Percentiles rank a stretch among this genome's conserved stretches.
Evolutionary conservation across 192 early-diverging fungal species (phyloP).

Genomic region (Entophlyctis helioformis): DNA sequence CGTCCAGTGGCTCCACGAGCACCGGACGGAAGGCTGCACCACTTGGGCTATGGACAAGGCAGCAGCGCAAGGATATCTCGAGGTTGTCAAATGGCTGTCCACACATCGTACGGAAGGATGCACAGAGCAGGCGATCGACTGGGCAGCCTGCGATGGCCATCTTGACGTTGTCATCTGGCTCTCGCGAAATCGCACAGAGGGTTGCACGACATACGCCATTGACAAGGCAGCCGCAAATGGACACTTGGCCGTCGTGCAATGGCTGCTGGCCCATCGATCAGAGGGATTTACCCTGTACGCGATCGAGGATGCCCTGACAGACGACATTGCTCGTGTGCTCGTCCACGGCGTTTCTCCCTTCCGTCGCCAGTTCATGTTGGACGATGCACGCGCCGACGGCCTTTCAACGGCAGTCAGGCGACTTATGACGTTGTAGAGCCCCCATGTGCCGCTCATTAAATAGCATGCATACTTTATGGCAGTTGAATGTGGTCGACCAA

Average conservation of each 20-base stretch:
- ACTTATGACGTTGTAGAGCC: too few species aligned
- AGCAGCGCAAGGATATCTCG: conserved; percentile 6
- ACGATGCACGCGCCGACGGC: too few species aligned
- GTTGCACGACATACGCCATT: conserved; percentile 13
- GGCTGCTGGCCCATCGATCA: too few species aligned
- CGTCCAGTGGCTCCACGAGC: conserved; percentile 8
- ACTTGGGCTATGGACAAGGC: conserved; percentile 15
- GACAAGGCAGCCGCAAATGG: conserved; percentile 12
- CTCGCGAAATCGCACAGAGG: conserved; percentile 2
- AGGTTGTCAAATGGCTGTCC: conserved; percentile 11
- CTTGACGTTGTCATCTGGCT: conserved; percentile 8
- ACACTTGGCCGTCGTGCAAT: conserved; percentile 8
- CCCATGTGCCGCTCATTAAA: too few species aligned
- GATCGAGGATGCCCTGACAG: too few species aligned
- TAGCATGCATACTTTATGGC: too few species aligned
- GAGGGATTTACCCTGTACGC: too few species aligned
- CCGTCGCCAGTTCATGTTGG: too few species aligned
- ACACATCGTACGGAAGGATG: conserved; percentile 15
- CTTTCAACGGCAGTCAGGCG: too few species aligned
- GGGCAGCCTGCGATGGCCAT: conserved; percentile 12
- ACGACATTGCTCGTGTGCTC: too few species aligned
- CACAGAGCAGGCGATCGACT: conserved; percentile 9
- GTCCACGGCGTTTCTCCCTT: too few species aligned
- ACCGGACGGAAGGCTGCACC: conserved; percentile 6
- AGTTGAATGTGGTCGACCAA: too few species aligned